phyloP scores from a whole-genome alignment of 495 filamentous ascomycete species.

The Trichocladium uniseriatum region DNA sequence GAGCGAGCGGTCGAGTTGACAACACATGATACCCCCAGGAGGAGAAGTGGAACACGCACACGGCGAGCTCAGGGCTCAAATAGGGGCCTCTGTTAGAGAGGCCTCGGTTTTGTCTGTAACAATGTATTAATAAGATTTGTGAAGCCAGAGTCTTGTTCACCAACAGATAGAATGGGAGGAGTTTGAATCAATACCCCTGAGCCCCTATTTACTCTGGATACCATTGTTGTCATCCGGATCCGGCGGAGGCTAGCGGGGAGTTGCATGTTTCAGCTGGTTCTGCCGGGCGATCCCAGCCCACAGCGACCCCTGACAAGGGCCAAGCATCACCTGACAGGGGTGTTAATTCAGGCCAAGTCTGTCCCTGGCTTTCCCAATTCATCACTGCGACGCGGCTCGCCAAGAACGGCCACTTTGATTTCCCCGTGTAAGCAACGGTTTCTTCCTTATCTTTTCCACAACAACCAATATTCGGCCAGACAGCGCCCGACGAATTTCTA shows the following conservation, averaged over 20 bases:
- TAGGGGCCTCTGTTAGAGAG: neutral
- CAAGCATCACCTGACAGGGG: slow-evolving; percentile 3
- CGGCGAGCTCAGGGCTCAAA: slow-evolving; percentile 4
- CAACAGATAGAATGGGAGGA: too few species aligned
- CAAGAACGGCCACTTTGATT: neutral
- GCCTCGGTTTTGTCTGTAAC: slow-evolving; percentile 2
- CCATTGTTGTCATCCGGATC: neutral
- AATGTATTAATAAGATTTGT: slow-evolving; percentile 5
- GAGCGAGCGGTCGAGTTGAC: slow-evolving; percentile 4
- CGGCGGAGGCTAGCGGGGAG: neutral
- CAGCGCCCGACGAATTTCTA: neutral
- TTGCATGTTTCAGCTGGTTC: slow-evolving; percentile 1
- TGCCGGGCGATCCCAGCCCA: too few species aligned
- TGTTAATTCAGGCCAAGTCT: neutral
- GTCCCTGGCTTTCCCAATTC: neutral
- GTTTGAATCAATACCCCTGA: too few species aligned
- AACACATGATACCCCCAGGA: slow-evolving; percentile 8
- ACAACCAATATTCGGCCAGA: neutral
- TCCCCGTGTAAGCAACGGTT: too few species aligned
- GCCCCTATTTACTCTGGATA: too few species aligned
- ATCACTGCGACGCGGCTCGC: neutral
- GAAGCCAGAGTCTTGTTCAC: neutral
- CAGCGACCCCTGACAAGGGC: too few species aligned
- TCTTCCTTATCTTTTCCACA: neutral
- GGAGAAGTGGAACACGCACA: slow-evolving; percentile 1